Conservation (phyloP, 2,329 filamentous ascomycete species). For the Neofusicoccum kwambonambiense region DNA sequence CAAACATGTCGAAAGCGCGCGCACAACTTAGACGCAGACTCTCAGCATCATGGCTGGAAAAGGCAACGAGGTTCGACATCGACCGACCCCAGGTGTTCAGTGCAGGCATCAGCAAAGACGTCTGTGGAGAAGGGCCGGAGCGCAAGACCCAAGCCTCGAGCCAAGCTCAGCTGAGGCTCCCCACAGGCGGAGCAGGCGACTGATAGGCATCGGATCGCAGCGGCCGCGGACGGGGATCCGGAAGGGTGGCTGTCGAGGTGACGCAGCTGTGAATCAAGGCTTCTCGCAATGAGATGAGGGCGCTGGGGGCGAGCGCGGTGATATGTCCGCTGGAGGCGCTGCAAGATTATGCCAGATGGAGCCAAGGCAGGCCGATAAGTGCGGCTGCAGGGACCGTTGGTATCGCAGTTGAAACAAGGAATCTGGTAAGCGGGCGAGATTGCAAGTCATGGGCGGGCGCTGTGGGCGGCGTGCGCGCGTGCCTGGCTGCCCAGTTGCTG, state of each 20-base stretch:
- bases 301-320: background rate
- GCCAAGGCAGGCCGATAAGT: slow-evolving; percentile 2
- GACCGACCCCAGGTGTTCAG: background rate
- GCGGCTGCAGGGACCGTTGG: background rate
- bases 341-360: background rate
- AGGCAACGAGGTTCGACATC: no score
- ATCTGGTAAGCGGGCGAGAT: background rate
- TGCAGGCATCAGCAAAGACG: background rate
- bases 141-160: background rate
- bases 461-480: background rate
- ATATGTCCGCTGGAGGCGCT: background rate
- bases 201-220: slow-evolving; percentile 2
- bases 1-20: no score
- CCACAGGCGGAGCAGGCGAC: background rate
- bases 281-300: background rate
- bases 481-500: background rate
- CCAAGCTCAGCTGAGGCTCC: slow-evolving; percentile 1
- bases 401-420: background rate
- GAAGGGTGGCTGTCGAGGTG: background rate
- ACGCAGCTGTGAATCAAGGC: background rate
- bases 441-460: slow-evolving; percentile 5
- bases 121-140: background rate
- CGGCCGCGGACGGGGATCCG: background rate
- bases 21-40: no score
- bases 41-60: no score